Evolutionary conservation across 495 filamentous ascomycete genomes (phyloP).

Genomic region (Talaromyces proteolyticus): DNA sequence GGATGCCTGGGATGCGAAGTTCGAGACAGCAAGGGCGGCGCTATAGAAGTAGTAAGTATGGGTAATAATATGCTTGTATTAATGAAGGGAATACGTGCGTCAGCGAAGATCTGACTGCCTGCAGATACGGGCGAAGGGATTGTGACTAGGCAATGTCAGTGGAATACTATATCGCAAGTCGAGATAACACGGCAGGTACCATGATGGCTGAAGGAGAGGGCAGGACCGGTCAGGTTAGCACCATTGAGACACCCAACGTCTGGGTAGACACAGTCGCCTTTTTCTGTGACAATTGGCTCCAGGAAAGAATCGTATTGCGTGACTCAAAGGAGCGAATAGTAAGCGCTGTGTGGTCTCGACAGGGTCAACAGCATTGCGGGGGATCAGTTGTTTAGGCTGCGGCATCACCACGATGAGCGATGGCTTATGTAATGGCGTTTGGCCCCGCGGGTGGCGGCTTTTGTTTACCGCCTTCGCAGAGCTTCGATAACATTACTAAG

Average conservation of each 20-base stretch:
- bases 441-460: constrained; percentile 12
- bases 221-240: no score
- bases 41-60: no score
- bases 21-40: constrained; percentile 88
- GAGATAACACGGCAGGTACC: not conserved
- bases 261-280: no score
- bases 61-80: no score
- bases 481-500: not conserved
- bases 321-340: no score
- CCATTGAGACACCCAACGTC: no score
- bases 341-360: not conserved
- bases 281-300: no score
- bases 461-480: constrained; percentile 22
- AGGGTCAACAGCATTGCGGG: constrained; percentile 1
- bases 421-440: constrained; percentile 13
- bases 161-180: not conserved
- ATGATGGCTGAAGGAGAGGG: not conserved
- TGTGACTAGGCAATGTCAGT: constrained; percentile 60
- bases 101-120: constrained; percentile 89
- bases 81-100: no score
- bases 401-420: not conserved
- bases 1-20: constrained; percentile 94
- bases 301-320: no score
- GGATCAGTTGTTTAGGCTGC: constrained; percentile 3
- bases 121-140: constrained; percentile 95